Conservation (phyloP, 331 rosid species). For the Phaseolus coccineus region DNA sequence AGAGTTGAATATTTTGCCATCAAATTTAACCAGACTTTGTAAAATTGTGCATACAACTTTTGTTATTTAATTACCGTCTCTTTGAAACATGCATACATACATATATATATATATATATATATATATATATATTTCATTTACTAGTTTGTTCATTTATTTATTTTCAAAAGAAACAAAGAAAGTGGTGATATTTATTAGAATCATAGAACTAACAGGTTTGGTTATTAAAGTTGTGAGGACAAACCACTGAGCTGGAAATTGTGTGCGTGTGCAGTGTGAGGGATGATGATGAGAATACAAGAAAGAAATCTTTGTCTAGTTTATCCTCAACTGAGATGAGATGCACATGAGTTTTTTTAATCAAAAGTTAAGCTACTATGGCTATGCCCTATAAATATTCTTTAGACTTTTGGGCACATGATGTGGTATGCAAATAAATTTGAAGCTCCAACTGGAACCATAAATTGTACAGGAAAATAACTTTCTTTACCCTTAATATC, state of each 20-base stretch:
- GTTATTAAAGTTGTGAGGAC: neutral
- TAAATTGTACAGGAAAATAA: too few species aligned
- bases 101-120: too few species aligned
- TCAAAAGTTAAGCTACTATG: constrained; percentile 26
- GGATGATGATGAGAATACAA: neutral
- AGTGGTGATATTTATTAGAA: neutral
- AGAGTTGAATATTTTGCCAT: constrained; percentile 37
- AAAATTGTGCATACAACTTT: constrained; percentile 25
- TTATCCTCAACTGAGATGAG: constrained; percentile 15
- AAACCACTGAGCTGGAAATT: neutral
- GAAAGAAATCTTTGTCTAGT: constrained; percentile 28
- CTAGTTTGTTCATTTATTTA: neutral
- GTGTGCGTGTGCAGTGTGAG: too few species aligned
- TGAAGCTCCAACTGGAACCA: constrained; percentile 5
- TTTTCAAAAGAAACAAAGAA: neutral
- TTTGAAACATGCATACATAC: neutral
- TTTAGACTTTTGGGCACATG: constrained; percentile 44
- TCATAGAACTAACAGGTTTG: neutral
- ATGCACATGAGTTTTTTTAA: neutral
- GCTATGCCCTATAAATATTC: constrained; percentile 33
- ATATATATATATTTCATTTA: neutral
- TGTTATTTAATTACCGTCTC: constrained; percentile 21
- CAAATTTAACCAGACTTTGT: constrained; percentile 16
- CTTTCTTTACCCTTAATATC: neutral
- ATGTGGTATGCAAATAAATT: neutral